Evolutionary conservation across 225 moss, liverwort and hornwort genomes (phyloP).

Genomic region (Bryum argenteum): DNA sequence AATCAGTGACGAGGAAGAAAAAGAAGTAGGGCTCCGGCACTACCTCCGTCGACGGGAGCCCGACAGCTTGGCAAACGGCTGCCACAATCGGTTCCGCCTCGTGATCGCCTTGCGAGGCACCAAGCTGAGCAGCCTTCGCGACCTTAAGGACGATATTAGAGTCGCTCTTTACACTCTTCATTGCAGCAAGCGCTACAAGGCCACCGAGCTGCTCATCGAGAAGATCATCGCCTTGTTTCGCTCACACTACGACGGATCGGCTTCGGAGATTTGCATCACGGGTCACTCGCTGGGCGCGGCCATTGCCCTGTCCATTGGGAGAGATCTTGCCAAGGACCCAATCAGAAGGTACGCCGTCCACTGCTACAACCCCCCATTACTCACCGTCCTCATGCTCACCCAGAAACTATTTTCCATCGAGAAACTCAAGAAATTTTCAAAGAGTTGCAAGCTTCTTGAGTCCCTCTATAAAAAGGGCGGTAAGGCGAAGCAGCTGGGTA

Average conservation of each 20-base stretch:
- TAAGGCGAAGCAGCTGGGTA: background rate
- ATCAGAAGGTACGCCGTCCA: background rate
- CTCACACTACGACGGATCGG: background rate
- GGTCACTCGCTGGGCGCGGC: constrained; percentile 22
- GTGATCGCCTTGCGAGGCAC: constrained; percentile 20
- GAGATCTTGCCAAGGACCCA: background rate
- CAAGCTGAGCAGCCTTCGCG: constrained; percentile 2
- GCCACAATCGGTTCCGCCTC: background rate
- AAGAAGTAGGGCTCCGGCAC: background rate
- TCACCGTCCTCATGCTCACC: background rate
- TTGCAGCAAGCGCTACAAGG: constrained; percentile 2
- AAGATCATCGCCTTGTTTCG: background rate
- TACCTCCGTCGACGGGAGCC: background rate
- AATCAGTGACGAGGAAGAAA: background rate
- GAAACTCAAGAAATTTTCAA: background rate
- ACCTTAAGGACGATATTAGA: background rate
- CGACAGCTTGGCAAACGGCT: background rate
- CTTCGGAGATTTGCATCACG: background rate
- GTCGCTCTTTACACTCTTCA: background rate
- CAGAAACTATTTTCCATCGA: background rate
- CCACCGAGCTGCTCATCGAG: background rate
- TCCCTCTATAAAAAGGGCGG: background rate
- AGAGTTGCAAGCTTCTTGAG: background rate
- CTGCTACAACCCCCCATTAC: constrained; percentile 23
- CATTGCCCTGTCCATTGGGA: constrained; percentile 6